Base-by-base conservation (phyloP, 176 grass and related monocot species). In the bread wheat (Triticum aestivum) region DNA sequence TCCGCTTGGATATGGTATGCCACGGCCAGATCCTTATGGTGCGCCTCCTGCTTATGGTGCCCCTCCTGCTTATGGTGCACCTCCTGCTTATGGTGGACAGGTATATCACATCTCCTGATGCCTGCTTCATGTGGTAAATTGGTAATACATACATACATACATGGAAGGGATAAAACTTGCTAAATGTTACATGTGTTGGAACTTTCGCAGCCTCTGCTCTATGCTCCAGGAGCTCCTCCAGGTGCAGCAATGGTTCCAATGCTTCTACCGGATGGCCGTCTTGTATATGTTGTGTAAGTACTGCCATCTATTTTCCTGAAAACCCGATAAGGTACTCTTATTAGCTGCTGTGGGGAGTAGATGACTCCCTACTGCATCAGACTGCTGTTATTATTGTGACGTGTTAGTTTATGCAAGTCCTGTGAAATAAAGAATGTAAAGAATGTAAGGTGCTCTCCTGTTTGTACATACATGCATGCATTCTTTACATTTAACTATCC, bases 241-340 rank as follows among this genome's bases (percentile, higher is more conserved):
- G 91, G 84, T 12, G 59, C 82, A 47, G 37, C 85, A 61, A 92
- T 92, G 91, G 71, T 85, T 18, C 87, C 87, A 14, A 89, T 89
- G 91, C 21, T 89, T 34, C 58, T 92, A 73, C 81, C 91, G 0
- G 91, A 92, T 47, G 87, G 91, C 23, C 80, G 81, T 42, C 77
- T 89, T 80, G 87, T 79, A 87, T 92, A 92, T 21, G 84, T 84
- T 45, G 38, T 89, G 87, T 92, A 87, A 89, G 84, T 79, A 61
- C 5, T 69, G 61, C 11, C 2, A 68, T 75, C 2, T 84, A 14
- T 52, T 69, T 20, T 63, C 38, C 29, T 62, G 65, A 44, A 81
- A 70, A n/a, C 11, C 26, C 26, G 56, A 64, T 61, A 42, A 67
- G 4, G 20, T 80, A 10, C 58, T 73, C 66, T 44, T 44, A 39